Percentiles rank a stretch among this genome's conserved stretches.
Evolutionary conservation across 2,329 filamentous ascomycete species (phyloP).

Genomic region (Aspergillus fumigatus): DNA sequence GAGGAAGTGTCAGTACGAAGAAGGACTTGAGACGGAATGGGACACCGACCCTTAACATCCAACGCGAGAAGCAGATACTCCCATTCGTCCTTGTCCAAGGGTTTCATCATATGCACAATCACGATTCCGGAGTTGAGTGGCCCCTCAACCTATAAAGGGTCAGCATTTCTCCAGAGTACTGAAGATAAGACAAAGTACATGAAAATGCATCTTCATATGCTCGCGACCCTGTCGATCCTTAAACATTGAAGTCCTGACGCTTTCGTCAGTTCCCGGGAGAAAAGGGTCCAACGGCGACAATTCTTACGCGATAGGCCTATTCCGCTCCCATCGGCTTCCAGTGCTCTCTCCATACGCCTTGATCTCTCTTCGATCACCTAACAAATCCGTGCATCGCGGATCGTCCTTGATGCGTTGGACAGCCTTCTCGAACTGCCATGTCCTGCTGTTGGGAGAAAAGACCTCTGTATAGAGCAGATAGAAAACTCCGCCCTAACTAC

Average conservation of each 20-base stretch:
- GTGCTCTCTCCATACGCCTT: slow-evolving; percentile 76
- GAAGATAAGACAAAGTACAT: slow-evolving; percentile 49
- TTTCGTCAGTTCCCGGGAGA: background rate
- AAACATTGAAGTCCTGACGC: slow-evolving; percentile 56
- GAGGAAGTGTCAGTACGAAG: background rate
- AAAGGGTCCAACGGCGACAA: background rate
- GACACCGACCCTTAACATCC: slow-evolving; percentile 62
- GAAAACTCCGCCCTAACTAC: slow-evolving; percentile 63
- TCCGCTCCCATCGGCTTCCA: slow-evolving; percentile 72
- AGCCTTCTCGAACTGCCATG: slow-evolving; percentile 80
- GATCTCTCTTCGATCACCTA: slow-evolving; percentile 73
- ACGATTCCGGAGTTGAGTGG: slow-evolving; percentile 69
- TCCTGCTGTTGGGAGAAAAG: slow-evolving; percentile 79
- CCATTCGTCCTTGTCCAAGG: slow-evolving; percentile 60
- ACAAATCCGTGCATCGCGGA: slow-evolving; percentile 62
- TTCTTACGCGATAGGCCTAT: slow-evolving; percentile 51
- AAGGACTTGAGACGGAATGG: background rate
- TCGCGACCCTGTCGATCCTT: slow-evolving; percentile 72
- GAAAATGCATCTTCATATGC: slow-evolving; percentile 80
- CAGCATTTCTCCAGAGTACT: slow-evolving; percentile 13
- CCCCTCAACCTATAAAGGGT: slow-evolving; percentile 62
- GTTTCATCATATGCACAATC: slow-evolving; percentile 71
- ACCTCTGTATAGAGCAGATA: slow-evolving; percentile 79
- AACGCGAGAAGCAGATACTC: slow-evolving; percentile 76
- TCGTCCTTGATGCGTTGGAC: slow-evolving; percentile 74